These are phyloP conservation scores for Fusarium brachygibbosum DNA, from an alignment of 2,329 filamentous ascomycete species.

Conservation along the genomic window DNA sequence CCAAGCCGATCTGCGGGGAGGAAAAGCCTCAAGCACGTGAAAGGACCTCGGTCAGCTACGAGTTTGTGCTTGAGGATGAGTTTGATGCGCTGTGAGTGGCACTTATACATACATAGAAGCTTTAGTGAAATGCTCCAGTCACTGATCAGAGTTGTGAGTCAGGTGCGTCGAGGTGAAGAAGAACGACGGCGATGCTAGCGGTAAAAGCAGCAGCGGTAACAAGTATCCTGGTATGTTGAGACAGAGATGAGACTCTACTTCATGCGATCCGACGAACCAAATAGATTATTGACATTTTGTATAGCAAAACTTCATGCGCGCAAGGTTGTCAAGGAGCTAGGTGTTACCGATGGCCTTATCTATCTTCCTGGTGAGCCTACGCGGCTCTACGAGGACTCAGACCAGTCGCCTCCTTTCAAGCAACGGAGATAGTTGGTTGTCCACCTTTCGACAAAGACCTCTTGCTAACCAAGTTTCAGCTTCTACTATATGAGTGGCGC, in stretches of 20 bases:
- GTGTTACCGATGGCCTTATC: conserved; percentile 64
- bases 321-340: conserved; percentile 67
- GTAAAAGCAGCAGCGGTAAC: conserved; percentile 42
- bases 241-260: neutral
- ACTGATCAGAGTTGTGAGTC: conserved; percentile 13
- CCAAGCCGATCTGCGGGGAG: conserved; percentile 39
- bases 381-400: conserved; percentile 69
- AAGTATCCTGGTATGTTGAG: conserved; percentile 56
- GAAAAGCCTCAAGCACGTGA: conserved; percentile 38
- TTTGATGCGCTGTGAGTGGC: conserved; percentile 67
- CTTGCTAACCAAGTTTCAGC: conserved; percentile 51
- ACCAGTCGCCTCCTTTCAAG: conserved; percentile 68
- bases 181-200: conserved; percentile 27
- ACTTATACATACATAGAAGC: too few relatives aligned
- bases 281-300: neutral
- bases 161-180: conserved; percentile 58
- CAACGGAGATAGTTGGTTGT: conserved; percentile 69
- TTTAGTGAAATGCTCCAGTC: neutral
- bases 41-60: conserved; percentile 42
- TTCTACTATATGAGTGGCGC: conserved; percentile 71
- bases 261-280: neutral
- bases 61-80: conserved; percentile 64
- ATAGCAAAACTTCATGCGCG: conserved; percentile 69
- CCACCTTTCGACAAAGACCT: neutral
- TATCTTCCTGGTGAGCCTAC: conserved; percentile 68